Percentiles rank a stretch among this genome's conserved stretches.
These are phyloP conservation scores for Scutellaria galericulata DNA, from an alignment of 257 asterid genomes.

Conservation along the genomic window DNA sequence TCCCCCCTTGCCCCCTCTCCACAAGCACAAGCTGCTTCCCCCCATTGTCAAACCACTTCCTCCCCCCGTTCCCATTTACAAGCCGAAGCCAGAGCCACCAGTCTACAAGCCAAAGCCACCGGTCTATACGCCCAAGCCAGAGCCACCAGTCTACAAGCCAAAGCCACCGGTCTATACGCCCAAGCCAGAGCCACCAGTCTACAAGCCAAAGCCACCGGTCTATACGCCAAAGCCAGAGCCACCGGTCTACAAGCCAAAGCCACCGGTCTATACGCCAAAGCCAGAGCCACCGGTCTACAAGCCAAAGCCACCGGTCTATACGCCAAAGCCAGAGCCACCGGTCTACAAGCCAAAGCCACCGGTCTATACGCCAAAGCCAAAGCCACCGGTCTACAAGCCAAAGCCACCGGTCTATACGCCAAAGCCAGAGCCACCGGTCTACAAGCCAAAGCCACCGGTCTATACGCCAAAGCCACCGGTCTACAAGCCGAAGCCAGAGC, in stretches of 20 bases:
- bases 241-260: not conserved
- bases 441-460: conserved; percentile 20
- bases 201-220: conserved; percentile 33
- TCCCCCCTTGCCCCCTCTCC: conserved; percentile 55
- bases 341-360: conserved; percentile 22
- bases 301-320: conserved; percentile 33
- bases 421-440: conserved; percentile 33
- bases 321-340: conserved; percentile 39
- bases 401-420: conserved; percentile 34
- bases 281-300: conserved; percentile 27
- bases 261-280: conserved; percentile 38
- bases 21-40: conserved; percentile 12
- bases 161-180: conserved; percentile 39
- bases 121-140: conserved; percentile 35
- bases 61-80: conserved; percentile 39
- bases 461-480: conserved; percentile 28
- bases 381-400: conserved; percentile 28
- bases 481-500: not conserved
- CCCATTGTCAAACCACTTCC: conserved; percentile 36
- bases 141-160: conserved; percentile 16
- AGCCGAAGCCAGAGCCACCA: conserved; percentile 33
- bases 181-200: conserved; percentile 22
- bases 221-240: conserved; percentile 42
- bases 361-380: conserved; percentile 36
- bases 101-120: conserved; percentile 32